These are phyloP conservation scores for Trichoderma simmonsii DNA, from an alignment of 2,329 filamentous ascomycete genomes.

Conservation along the genomic window DNA sequence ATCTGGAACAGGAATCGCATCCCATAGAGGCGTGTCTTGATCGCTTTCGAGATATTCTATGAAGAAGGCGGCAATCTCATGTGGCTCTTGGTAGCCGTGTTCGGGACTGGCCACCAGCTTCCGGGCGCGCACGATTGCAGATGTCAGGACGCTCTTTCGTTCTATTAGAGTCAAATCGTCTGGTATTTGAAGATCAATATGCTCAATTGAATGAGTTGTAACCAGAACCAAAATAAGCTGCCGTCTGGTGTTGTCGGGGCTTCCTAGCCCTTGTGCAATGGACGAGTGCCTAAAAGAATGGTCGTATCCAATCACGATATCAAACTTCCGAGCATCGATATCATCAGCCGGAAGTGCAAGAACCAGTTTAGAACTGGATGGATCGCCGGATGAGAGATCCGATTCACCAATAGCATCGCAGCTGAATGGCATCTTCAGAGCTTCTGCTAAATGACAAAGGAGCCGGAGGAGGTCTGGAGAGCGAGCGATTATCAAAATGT, in stretches of 20 bases:
- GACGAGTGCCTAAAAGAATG: slow-evolving; percentile 44
- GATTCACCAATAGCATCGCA: slow-evolving; percentile 32
- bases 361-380: slow-evolving; percentile 37
- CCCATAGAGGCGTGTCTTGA: slow-evolving; percentile 44
- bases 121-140: slow-evolving; percentile 35
- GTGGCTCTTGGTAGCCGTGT: slow-evolving; percentile 39
- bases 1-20: slow-evolving; percentile 46
- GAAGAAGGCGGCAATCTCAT: slow-evolving; percentile 48
- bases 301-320: slow-evolving; percentile 55
- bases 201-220: slow-evolving; percentile 53
- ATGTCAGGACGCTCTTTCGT: slow-evolving; percentile 45
- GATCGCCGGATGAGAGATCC: slow-evolving; percentile 30
- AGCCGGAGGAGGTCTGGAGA: slow-evolving; percentile 50
- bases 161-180: slow-evolving; percentile 38
- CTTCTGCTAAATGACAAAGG: slow-evolving; percentile 47
- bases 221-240: slow-evolving; percentile 50
- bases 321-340: slow-evolving; percentile 40
- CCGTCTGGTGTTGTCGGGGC: slow-evolving; percentile 24
- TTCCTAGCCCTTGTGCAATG: slow-evolving; percentile 25
- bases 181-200: slow-evolving; percentile 48
- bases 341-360: slow-evolving; percentile 42
- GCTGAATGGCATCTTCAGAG: slow-evolving; percentile 36
- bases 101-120: slow-evolving; percentile 42
- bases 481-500: slow-evolving; percentile 53
- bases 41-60: slow-evolving; percentile 37